Evolutionary conservation across 2,329 filamentous ascomycete genomes (phyloP).

Genomic region (Dactylellina leptospora): DNA sequence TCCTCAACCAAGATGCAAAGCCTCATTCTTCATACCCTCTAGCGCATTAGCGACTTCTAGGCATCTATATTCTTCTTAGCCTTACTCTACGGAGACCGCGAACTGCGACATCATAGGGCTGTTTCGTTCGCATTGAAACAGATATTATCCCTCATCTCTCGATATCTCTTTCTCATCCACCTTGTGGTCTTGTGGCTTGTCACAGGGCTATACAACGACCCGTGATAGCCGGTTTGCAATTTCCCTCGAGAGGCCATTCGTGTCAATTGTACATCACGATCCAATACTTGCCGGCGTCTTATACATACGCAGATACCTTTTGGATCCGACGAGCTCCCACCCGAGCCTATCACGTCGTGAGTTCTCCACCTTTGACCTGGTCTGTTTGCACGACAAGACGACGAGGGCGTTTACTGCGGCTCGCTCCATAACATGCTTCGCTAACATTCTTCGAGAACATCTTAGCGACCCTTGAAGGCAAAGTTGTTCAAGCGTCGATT

Average conservation of each 20-base stretch:
- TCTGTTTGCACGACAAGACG: neutral
- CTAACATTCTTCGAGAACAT: slow-evolving; percentile 44
- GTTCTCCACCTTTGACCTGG: slow-evolving; percentile 18
- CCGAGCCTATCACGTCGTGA: slow-evolving; percentile 24
- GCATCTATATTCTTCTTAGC: slow-evolving; percentile 47
- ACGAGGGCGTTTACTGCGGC: slow-evolving; percentile 42
- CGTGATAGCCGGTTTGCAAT: slow-evolving; percentile 46
- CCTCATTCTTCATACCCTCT: slow-evolving; percentile 36
- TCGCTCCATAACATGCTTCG: slow-evolving; percentile 43
- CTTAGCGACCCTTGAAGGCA: slow-evolving; percentile 23
- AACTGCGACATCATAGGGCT: slow-evolving; percentile 48
- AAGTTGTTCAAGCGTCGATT: slow-evolving; percentile 23
- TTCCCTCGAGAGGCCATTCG: slow-evolving; percentile 5
- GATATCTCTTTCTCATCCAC: neutral
- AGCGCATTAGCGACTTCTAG: slow-evolving; percentile 39
- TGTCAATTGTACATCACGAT: slow-evolving; percentile 20
- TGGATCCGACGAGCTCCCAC: slow-evolving; percentile 1
- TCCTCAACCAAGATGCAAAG: slow-evolving; percentile 33
- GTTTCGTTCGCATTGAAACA: slow-evolving; percentile 38
- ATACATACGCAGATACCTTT: slow-evolving; percentile 14
- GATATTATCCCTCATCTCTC: slow-evolving; percentile 39
- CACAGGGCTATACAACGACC: slow-evolving; percentile 45
- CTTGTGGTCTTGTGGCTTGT: slow-evolving; percentile 42
- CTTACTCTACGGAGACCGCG: slow-evolving; percentile 39
- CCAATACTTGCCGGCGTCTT: neutral